These are phyloP conservation scores for Epichloe brachyelytri DNA, from an alignment of 2,329 filamentous ascomycete genomes.

Conservation along the genomic window DNA sequence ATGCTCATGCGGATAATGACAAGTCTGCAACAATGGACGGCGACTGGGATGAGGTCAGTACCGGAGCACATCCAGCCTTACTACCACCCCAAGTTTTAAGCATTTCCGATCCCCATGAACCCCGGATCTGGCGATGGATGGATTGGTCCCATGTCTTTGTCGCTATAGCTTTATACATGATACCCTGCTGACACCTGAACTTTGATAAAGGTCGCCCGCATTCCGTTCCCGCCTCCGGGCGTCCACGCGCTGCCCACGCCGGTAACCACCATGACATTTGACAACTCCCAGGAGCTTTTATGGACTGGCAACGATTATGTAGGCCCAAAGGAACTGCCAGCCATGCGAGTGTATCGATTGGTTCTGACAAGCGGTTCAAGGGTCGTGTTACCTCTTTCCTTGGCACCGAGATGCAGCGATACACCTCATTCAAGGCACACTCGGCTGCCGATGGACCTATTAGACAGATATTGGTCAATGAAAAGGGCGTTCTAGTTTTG, in stretches of 20 bases:
- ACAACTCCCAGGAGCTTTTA: slow-evolving; percentile 75
- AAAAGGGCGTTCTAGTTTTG: slow-evolving; percentile 79
- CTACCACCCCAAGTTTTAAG: not conserved
- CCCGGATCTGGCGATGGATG: not conserved
- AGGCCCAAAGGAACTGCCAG: slow-evolving; percentile 21
- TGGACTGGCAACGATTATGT: slow-evolving; percentile 92
- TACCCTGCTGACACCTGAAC: slow-evolving; percentile 2
- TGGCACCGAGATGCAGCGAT: slow-evolving; percentile 70
- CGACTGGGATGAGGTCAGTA: slow-evolving; percentile 52
- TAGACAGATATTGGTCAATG: slow-evolving; percentile 80
- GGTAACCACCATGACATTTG: slow-evolving; percentile 75
- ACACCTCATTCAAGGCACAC: slow-evolving; percentile 83
- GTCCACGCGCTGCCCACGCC: slow-evolving; percentile 56
- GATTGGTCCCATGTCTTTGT: not conserved
- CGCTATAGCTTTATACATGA: not conserved
- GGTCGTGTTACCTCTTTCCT: slow-evolving; percentile 84
- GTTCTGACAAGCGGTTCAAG: slow-evolving; percentile 33
- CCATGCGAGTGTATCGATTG: not conserved
- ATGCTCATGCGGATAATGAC: slow-evolving; percentile 25
- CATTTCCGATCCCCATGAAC: not conserved
- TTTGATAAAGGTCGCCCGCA: slow-evolving; percentile 55
- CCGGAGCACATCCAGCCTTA: slow-evolving; percentile 11
- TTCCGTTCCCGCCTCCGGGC: slow-evolving; percentile 67
- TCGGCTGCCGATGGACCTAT: slow-evolving; percentile 60
- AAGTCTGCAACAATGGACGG: slow-evolving; percentile 43